Evolutionary conservation across 2,329 filamentous ascomycete species (phyloP).

Genomic region (Fusarium nodosum): DNA sequence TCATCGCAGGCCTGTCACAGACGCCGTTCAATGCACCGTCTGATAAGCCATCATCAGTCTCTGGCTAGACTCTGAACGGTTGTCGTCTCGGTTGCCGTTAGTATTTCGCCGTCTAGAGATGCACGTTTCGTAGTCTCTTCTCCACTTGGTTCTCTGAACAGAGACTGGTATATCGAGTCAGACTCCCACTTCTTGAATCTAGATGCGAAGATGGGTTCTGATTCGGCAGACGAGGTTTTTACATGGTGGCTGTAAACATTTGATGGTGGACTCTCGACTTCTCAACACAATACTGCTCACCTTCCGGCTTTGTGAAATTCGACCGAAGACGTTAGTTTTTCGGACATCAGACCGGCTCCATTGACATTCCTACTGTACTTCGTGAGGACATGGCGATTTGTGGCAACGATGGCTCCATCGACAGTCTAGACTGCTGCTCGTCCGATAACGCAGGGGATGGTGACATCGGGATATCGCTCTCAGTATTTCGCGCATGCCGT

Average conservation of each 20-base stretch:
- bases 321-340: conserved; percentile 11
- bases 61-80: conserved; percentile 20
- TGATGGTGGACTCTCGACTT: conserved; percentile 11
- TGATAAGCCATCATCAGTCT: conserved; percentile 27
- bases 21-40: conserved; percentile 35
- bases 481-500: conserved; percentile 2
- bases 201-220: background rate
- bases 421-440: background rate
- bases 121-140: conserved; percentile 15
- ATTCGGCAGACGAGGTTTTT: conserved; percentile 20
- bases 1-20: conserved; percentile 29
- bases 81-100: background rate
- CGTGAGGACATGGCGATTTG: conserved; percentile 11
- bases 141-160: conserved; percentile 26
- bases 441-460: conserved; percentile 14
- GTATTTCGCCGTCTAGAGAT: background rate
- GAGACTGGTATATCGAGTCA: conserved; percentile 36
- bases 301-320: conserved; percentile 23
- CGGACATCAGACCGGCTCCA: background rate
- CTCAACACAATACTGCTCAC: conserved; percentile 10
- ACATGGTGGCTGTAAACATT: conserved; percentile 14
- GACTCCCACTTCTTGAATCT: conserved; percentile 8
- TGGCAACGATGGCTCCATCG: background rate
- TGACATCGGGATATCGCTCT: background rate
- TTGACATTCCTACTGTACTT: conserved; percentile 24